phyloP scores from a whole-genome alignment of 306 rosid genomes.

The Cucurbita argyrosperma region DNA sequence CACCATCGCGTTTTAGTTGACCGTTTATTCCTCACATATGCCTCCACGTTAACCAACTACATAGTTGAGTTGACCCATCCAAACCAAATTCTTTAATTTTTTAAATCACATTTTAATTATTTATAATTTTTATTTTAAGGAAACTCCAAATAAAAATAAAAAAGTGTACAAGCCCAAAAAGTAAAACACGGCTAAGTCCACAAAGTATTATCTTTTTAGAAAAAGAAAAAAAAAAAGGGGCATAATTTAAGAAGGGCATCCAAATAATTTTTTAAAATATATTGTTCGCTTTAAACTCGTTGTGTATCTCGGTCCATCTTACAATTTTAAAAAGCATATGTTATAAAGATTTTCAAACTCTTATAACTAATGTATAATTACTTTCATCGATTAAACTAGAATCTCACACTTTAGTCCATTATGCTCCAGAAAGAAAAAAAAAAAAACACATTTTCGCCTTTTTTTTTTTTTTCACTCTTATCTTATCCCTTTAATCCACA shows the following conservation, averaged over 20 bases:
- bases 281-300: too few relatives aligned
- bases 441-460: too few relatives aligned
- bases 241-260: too few relatives aligned
- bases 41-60: not conserved
- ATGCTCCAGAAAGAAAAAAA: too few relatives aligned
- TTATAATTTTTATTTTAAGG: not conserved
- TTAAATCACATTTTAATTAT: not conserved
- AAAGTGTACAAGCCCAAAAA: not conserved
- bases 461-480: not conserved
- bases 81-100: not conserved
- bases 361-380: too few relatives aligned
- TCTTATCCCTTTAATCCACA: not conserved
- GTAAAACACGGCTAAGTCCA: not conserved
- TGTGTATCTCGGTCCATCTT: too few relatives aligned
- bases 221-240: too few relatives aligned
- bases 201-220: not conserved
- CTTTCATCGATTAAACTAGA: too few relatives aligned
- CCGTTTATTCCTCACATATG: slow-evolving; percentile 1
- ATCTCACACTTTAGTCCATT: too few relatives aligned
- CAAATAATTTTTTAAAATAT: too few relatives aligned
- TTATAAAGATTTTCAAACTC: too few relatives aligned
- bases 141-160: not conserved
- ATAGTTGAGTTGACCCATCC: not conserved
- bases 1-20: not conserved
- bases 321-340: too few relatives aligned